Percentiles rank a stretch among this genome's conserved stretches.
Conservation (phyloP, 1,284 basidiomycete species). For the Violaceomyces palustris region DNA sequence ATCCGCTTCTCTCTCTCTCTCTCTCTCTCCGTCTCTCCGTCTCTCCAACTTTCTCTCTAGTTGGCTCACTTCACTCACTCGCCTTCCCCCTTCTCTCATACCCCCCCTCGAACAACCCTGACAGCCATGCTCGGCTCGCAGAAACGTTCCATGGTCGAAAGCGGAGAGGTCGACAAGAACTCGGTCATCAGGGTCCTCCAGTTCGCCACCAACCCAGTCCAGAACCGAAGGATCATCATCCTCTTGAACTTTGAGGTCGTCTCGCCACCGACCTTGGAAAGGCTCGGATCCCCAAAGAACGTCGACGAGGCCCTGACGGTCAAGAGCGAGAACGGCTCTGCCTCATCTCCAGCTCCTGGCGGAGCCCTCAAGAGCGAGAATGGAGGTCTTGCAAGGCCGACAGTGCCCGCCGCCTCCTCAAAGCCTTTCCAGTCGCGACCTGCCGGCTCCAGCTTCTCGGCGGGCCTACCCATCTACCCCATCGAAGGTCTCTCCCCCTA, state of each 20-base stretch:
- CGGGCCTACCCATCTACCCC: slow-evolving; percentile 62
- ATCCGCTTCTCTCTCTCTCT: background rate
- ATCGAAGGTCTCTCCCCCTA: slow-evolving; percentile 95
- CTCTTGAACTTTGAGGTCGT: slow-evolving; percentile 65
- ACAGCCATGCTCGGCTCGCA: slow-evolving; percentile 87
- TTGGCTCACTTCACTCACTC: background rate
- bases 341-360: background rate
- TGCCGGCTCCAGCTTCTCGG: slow-evolving; percentile 32
- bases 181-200: slow-evolving; percentile 70
- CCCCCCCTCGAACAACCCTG: background rate
- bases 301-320: slow-evolving; percentile 19
- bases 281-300: slow-evolving; percentile 41
- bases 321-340: slow-evolving; percentile 3
- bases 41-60: background rate
- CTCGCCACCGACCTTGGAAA: slow-evolving; percentile 18
- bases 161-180: slow-evolving; percentile 67
- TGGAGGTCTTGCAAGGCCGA: too few relatives aligned
- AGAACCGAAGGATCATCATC: slow-evolving; percentile 75
- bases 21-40: background rate
- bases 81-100: background rate
- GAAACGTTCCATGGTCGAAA: slow-evolving; percentile 71
- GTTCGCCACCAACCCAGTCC: slow-evolving; percentile 77
- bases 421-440: too few relatives aligned
- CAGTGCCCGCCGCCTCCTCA: background rate
- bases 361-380: slow-evolving; percentile 20